Percentiles rank a stretch among this genome's conserved stretches.
These are phyloP conservation scores for Microstegium vimineum DNA, from an alignment of 176 grass and related monocot species.

Conservation along the genomic window DNA sequence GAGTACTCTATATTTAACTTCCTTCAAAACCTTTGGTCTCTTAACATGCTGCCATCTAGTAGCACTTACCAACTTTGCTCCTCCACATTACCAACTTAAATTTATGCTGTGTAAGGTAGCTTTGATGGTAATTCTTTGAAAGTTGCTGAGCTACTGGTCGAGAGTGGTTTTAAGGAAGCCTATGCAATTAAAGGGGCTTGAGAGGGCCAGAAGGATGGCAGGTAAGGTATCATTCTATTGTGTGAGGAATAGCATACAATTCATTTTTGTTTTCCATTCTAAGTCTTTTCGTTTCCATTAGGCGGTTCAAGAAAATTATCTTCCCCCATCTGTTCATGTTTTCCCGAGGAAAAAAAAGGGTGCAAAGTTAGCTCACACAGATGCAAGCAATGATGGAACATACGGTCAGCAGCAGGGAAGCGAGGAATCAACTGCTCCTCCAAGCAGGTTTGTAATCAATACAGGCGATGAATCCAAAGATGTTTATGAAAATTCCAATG, in stretches of 20 bases:
- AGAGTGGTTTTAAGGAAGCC: slow-evolving; percentile 90
- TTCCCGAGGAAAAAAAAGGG: slow-evolving; percentile 50
- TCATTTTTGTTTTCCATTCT: not conserved
- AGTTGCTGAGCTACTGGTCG: slow-evolving; percentile 79
- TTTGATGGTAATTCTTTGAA: slow-evolving; percentile 88
- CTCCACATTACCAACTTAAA: slow-evolving; percentile 24
- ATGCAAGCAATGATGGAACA: slow-evolving; percentile 29
- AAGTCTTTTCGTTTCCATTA: slow-evolving; percentile 9
- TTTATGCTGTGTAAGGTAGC: slow-evolving; percentile 81
- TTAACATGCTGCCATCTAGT: slow-evolving; percentile 1
- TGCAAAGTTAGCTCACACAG: slow-evolving; percentile 6
- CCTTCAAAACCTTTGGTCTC: not conserved
- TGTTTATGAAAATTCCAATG: slow-evolving; percentile 21
- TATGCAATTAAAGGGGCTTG: slow-evolving; percentile 86
- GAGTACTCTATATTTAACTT: not conserved
- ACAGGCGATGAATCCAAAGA: not conserved
- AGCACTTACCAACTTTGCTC: not conserved
- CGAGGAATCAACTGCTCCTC: slow-evolving; percentile 26
- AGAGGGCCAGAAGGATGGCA: slow-evolving; percentile 94
- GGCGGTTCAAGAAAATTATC: slow-evolving; percentile 79
- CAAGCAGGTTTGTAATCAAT: slow-evolving; percentile 20
- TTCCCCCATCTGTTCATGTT: slow-evolving; percentile 79
- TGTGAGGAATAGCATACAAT: not conserved
- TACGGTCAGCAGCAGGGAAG: slow-evolving; percentile 26
- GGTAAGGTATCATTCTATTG: slow-evolving; percentile 35